phyloP scores from a whole-genome alignment of 2,329 filamentous ascomycete genomes.

The Ascochyta clinopodiicola region DNA sequence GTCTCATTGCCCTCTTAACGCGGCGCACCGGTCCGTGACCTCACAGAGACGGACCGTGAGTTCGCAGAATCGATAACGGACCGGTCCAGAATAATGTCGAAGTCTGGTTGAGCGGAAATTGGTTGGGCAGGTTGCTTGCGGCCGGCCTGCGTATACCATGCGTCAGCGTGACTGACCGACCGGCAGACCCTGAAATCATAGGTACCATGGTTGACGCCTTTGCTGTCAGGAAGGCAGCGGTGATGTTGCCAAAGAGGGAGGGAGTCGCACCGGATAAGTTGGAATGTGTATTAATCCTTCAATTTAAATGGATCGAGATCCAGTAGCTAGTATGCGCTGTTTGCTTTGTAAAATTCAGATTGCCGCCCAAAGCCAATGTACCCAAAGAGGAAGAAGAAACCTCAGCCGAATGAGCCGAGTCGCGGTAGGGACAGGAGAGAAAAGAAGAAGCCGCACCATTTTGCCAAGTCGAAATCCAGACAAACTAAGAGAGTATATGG shows the following conservation, averaged over 20 bases:
- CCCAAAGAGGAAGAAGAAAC: conserved; percentile 12
- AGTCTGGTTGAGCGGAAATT: conserved; percentile 13
- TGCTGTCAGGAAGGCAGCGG: not conserved
- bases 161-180: conserved; percentile 3
- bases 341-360: conserved; percentile 26
- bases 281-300: conserved; percentile 16
- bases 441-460: conserved; percentile 15
- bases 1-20: conserved; percentile 8
- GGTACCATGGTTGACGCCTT: conserved; percentile 8
- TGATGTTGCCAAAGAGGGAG: not conserved
- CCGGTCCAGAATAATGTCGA: conserved; percentile 14
- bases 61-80: conserved; percentile 16
- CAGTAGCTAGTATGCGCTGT: conserved; percentile 22
- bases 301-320: conserved; percentile 17
- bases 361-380: conserved; percentile 27
- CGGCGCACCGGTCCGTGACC: conserved; percentile 12
- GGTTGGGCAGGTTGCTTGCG: conserved; percentile 8
- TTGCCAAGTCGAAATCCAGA: conserved; percentile 12
- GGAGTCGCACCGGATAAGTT: conserved; percentile 7
- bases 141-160: conserved; percentile 1
- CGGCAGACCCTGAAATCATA: conserved; percentile 7
- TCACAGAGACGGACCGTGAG: conserved; percentile 11
- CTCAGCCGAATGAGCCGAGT: conserved; percentile 1
- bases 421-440: conserved; percentile 25
- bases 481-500: conserved; percentile 12